These are phyloP conservation scores for Talaromyces thailandensis DNA, from an alignment of 495 filamentous ascomycete genomes.

Conservation along the genomic window DNA sequence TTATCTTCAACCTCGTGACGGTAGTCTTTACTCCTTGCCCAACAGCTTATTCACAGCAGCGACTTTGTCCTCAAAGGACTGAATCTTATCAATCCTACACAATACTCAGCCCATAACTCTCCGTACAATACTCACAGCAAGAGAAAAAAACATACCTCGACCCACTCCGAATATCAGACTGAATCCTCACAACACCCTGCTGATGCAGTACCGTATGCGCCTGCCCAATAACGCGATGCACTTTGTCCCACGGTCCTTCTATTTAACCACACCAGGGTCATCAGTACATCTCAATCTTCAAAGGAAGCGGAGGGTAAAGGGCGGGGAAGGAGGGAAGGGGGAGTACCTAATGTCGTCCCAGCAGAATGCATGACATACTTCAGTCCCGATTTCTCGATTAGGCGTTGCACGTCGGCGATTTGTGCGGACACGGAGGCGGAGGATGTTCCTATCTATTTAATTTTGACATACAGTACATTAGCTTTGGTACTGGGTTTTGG, in stretches of 20 bases:
- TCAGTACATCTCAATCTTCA: neutral
- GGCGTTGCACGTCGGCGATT: constrained; percentile 80
- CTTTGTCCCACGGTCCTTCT: constrained; percentile 90
- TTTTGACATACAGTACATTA: neutral
- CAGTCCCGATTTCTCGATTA: constrained; percentile 70
- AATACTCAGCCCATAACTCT: neutral
- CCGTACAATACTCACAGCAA: neutral
- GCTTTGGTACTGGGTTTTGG: neutral
- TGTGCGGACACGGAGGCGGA: constrained; percentile 77
- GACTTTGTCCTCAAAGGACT: constrained; percentile 60
- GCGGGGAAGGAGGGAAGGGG: neutral
- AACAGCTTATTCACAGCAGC: constrained; percentile 51
- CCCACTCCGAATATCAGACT: constrained; percentile 82
- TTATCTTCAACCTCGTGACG: neutral
- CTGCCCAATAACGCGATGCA: constrained; percentile 83
- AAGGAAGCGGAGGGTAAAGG: neutral
- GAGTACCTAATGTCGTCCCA: constrained; percentile 83
- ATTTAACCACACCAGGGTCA: neutral
- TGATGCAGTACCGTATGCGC: constrained; percentile 78
- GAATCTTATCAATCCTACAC: constrained; percentile 57
- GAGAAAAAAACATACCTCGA: constrained; percentile 52
- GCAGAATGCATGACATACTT: constrained; percentile 84
- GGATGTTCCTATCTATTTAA: constrained; percentile 73
- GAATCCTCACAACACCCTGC: constrained; percentile 71
- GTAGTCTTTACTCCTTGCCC: constrained; percentile 23